Conservation (phyloP, 2,329 filamentous ascomycete genomes). For the Sporothrix curviconia region DNA sequence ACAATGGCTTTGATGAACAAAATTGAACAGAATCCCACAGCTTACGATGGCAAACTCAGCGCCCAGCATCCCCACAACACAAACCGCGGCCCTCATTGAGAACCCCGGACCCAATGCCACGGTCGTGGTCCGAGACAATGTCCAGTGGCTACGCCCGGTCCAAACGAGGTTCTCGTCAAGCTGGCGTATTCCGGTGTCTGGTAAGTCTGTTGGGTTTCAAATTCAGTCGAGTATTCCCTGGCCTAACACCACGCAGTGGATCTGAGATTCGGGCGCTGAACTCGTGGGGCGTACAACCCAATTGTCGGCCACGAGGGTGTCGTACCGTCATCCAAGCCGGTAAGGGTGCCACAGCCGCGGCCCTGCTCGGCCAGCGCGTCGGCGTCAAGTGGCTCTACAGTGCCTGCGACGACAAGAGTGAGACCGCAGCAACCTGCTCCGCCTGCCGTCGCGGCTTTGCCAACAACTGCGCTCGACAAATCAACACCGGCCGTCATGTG, state of each 20-base stretch:
- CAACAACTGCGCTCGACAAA: constrained; percentile 1
- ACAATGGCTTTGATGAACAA: no score
- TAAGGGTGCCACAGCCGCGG: background rate
- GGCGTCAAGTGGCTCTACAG: constrained; percentile 5
- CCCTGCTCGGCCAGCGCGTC: background rate
- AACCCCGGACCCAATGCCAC: background rate
- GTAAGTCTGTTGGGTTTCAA: no score
- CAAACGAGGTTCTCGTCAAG: constrained; percentile 3
- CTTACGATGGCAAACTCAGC: no score
- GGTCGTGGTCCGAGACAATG: background rate
- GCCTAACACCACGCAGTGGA: background rate
- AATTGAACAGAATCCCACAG: no score
- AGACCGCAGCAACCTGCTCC: background rate
- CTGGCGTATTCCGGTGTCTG: background rate
- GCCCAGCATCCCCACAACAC: background rate
- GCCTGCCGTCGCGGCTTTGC: background rate
- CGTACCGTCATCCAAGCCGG: background rate
- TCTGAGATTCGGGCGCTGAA: background rate
- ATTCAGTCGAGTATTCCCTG: background rate
- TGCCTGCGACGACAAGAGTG: background rate
- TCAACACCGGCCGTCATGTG: constrained; percentile 2
- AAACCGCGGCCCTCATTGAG: constrained; percentile 1
- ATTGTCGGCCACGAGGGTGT: constrained; percentile 6
- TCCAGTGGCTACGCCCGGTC: constrained; percentile 1
- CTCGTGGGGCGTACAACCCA: background rate